phyloP scores from a whole-genome alignment of 257 asterid genomes.

The Anisodus tanguticus region DNA sequence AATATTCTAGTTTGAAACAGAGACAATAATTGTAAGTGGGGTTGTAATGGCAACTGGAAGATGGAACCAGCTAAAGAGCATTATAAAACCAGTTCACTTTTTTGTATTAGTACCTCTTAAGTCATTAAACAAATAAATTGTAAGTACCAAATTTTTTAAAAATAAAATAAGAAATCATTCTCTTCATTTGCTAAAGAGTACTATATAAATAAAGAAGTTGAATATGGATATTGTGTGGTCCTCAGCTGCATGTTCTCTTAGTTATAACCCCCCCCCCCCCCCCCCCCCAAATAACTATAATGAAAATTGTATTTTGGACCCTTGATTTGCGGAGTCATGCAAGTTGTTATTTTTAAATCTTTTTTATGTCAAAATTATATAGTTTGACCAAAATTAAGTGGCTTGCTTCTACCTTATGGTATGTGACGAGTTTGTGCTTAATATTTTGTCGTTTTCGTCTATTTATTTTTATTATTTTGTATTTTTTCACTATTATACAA shows the following conservation, averaged over 20 bases:
- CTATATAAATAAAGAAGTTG: background rate
- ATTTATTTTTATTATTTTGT: background rate
- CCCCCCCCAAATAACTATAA: too few relatives aligned
- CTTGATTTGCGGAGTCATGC: conserved; percentile 15
- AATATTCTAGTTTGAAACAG: background rate
- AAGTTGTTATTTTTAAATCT: background rate
- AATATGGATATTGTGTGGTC: conserved; percentile 14
- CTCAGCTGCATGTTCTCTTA: background rate
- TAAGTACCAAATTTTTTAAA: too few relatives aligned
- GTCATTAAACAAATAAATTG: background rate
- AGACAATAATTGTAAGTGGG: background rate
- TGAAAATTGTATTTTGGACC: background rate
- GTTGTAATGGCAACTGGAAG: background rate
- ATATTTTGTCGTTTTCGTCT: background rate
- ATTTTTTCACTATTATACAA: too few relatives aligned
- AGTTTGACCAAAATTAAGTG: background rate
- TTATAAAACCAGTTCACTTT: background rate
- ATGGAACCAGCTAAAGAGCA: background rate
- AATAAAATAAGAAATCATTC: background rate
- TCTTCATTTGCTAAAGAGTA: background rate
- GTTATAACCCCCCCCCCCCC: background rate
- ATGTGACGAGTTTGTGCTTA: background rate
- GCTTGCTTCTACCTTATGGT: background rate
- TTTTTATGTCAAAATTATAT: background rate
- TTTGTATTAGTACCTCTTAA: background rate